Base-by-base conservation (phyloP, 306 rosid species). In the Carpinus fangiana region DNA sequence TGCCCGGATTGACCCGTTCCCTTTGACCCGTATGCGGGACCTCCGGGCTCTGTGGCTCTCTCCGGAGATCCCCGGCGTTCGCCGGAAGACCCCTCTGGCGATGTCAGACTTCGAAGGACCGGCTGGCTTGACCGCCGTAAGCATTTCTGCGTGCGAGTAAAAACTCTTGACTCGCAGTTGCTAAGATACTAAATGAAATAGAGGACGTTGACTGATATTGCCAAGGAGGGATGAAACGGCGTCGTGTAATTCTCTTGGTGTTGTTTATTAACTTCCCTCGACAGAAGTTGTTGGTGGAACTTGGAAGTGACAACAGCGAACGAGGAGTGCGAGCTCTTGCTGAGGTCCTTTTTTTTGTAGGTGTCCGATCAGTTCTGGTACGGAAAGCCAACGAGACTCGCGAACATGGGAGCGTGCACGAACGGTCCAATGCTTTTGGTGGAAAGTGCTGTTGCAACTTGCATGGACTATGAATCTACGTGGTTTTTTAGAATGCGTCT, bases 121-220 rank as follows among this genome's bases (percentile, higher is more conserved):
- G 65, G 47, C 45, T 55, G 87, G 85, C 26, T 80, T 86, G 69
- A 83, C 81, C 3, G 89, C 81, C 3, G 89, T 21, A 21, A 86
- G 84, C 98, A 92, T 89, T 61, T 21, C 48, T 9, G 51, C 3
- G 16, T 38, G 1, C 18, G 26, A 2, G 12, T 26, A 18, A 36
- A 36, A 9, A 23, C 14, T 59, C 34, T 23, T 23, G 36, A 23
- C 31, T 23, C 36, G 23, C 16, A 9, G 65, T 21, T 59, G 34
- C 65, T 17, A 10, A 59, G 36, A 13, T 21, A 11, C 14, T 10
- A 21, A 3, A 21, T 1, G 13, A 21, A 21, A 11, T 4, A 12
- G 28, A 55, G 61, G 28, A 55, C 28, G 28, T n/a, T n/a, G 61
- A 7, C 0, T n/a, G 61, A n/a, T 55, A 55, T n/a, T 55, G 60